Conservation (phyloP, 805 yeast genomes). For the Teunomyces funiuensis region DNA sequence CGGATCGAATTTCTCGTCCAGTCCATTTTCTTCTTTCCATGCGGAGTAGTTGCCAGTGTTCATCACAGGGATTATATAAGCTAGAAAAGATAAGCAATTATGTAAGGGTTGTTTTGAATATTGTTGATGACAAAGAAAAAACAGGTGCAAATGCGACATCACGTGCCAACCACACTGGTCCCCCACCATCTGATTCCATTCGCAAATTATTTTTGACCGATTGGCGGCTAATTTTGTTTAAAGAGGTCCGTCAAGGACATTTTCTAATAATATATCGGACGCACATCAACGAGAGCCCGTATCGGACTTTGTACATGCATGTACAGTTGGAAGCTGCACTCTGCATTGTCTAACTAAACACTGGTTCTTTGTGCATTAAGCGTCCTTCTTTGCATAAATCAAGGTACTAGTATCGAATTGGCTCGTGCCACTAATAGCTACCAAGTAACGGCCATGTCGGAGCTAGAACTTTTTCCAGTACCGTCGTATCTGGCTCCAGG, state of each 20-base stretch:
- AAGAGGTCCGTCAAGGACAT: no score
- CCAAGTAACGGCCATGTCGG: background rate
- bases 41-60: slow-evolving; percentile 16
- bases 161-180: no score
- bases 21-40: slow-evolving; percentile 23
- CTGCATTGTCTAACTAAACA: no score
- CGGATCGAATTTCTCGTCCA: slow-evolving; percentile 32
- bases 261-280: no score
- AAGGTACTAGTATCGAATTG: background rate
- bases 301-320: no score
- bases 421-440: background rate
- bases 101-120: slow-evolving; percentile 8
- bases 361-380: no score
- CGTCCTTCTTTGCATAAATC: no score
- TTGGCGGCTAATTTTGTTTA: no score
- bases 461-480: slow-evolving; percentile 2
- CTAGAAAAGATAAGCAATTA: slow-evolving; percentile 7
- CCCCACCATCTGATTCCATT: background rate
- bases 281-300: no score
- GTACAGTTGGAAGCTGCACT: no score
- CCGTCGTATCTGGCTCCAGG: slow-evolving; percentile 5
- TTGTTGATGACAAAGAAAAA: slow-evolving; percentile 16
- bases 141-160: no score
- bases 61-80: slow-evolving; percentile 14
- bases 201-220: no score